Base-by-base conservation (phyloP, 2,329 filamentous ascomycete genomes). In the Diaporthe citrichinensis region DNA sequence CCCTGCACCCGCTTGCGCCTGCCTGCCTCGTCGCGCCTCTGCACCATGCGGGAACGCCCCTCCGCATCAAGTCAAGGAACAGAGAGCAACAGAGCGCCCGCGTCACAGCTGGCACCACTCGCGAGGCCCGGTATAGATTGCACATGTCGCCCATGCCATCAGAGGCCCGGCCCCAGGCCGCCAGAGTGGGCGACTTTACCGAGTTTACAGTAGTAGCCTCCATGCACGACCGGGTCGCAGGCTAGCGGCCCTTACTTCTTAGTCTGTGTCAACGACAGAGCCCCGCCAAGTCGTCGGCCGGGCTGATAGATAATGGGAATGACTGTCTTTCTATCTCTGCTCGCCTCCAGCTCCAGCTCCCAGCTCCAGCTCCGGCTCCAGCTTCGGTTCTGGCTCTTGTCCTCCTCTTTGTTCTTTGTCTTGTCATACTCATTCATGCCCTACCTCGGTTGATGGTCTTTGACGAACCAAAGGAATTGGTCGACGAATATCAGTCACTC, bases 31-130 rank as follows among this genome's bases (percentile, higher is more conserved):
- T 57, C 25, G 17, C 28, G 23, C 31, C 61, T 65, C 59, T 61
- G 36, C 57, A 44, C 39, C 7, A 55, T 53, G 62, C 62, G 62
- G 62, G 23, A 68, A 67, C 31, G 7, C 62, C 23, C 44, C 44
- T 39, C 62, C 57, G 31, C 61, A 23, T 49, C 61, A 28, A 67
- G 61, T 44, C 15, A 5, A 20, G 41, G 25, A 4, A 41, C 14
- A 20, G 39, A 65, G 41, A 36, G 28, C 44, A 34, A n/a, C 20
- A 41, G 25, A 39, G 61, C 62, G 62, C 49, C 65, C 23, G 65
- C 65, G 49, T 69, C 65, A 69, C 34, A 55, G 65, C 65, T 71
- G 72, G 61, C 69, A 75, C 74, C 74, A 75, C 53, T 72, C 51
- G 61, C 25, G 41, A 8, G 34, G 36, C 31, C 15, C 58, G 44